phyloP scores from a whole-genome alignment of 495 filamentous ascomycete species.

The Lichenothelia convexa region DNA sequence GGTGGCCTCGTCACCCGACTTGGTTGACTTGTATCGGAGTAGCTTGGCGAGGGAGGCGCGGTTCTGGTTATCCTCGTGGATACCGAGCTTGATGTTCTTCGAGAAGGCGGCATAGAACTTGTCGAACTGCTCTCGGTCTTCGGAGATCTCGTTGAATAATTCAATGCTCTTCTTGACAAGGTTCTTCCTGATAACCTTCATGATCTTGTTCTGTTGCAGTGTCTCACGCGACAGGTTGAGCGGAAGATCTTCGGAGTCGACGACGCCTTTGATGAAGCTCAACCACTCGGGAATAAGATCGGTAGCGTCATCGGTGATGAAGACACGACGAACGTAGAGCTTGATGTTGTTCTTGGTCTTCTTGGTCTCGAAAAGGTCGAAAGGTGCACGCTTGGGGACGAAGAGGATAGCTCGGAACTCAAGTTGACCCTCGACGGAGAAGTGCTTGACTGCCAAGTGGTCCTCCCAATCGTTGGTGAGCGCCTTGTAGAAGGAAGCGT shows the following conservation, averaged over 20 bases:
- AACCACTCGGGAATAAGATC: conserved; percentile 99
- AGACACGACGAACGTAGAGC: conserved; percentile 98
- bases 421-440: conserved; percentile 99
- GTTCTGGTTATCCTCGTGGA: conserved; percentile 99
- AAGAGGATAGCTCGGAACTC: conserved; percentile 99
- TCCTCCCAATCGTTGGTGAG: conserved; percentile 99
- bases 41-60: conserved; percentile 86
- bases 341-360: conserved; percentile 99
- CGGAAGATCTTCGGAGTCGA: conserved; percentile 97
- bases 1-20: conserved; percentile 88
- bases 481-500: conserved; percentile 98
- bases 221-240: conserved; percentile 99
- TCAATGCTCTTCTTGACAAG: conserved; percentile 99
- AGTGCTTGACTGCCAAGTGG: conserved; percentile 98
- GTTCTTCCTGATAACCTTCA: conserved; percentile 99
- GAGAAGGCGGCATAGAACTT: conserved; percentile 99
- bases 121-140: conserved; percentile 99
- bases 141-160: conserved; percentile 94
- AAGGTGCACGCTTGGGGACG: conserved; percentile 97
- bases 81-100: conserved; percentile 99
- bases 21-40: conserved; percentile 95
- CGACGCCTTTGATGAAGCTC: conserved; percentile 97
- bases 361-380: conserved; percentile 99
- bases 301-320: conserved; percentile 98
- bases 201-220: conserved; percentile 99